A percentile compares a stretch with the other conserved stretches of the same genome.
Evolutionary conservation across 2,329 filamentous ascomycete genomes (phyloP).

Genomic region (Botryotinia globosa): DNA sequence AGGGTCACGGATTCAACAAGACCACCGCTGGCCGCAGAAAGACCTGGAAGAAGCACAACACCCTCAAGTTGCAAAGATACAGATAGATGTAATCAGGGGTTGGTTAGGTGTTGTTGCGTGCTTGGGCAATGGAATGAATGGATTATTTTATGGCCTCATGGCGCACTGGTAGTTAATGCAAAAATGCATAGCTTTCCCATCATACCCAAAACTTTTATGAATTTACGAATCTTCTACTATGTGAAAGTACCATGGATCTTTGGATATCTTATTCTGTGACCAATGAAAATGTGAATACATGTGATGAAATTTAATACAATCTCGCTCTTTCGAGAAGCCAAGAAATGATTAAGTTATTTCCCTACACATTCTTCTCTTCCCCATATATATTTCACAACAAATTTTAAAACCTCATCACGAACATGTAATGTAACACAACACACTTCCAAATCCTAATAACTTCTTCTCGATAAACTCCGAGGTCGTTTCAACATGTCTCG

Average conservation of each 20-base stretch:
- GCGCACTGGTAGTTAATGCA: constrained; percentile 24
- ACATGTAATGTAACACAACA: not conserved
- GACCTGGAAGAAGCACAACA: constrained; percentile 99
- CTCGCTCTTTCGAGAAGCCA: not conserved
- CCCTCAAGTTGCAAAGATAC: constrained; percentile 97
- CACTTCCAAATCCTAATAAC: not conserved
- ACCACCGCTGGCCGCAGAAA: constrained; percentile 95
- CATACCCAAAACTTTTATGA: constrained; percentile 22
- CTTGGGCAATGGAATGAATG: constrained; percentile 28
- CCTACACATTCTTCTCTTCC: not conserved
- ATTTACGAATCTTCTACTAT: constrained; percentile 25
- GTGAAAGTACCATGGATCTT: not conserved
- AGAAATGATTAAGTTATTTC: not conserved
- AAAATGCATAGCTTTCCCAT: constrained; percentile 30
- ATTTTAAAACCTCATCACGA: not conserved
- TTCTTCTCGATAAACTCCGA: not conserved
- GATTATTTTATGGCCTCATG: constrained; percentile 29
- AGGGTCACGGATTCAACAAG: constrained; percentile 99
- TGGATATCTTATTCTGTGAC: not conserved
- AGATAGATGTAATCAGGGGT: constrained; percentile 55
- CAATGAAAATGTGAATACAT: constrained; percentile 10
- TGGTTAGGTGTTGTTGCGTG: constrained; percentile 30
- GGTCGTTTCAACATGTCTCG: constrained; percentile 12
- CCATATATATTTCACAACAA: constrained; percentile 3
- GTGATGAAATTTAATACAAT: not conserved